A percentile compares a stretch with the other conserved stretches of the same genome.
Conservation (phyloP, 148 eudicot species). For the Agrostemma githago region DNA sequence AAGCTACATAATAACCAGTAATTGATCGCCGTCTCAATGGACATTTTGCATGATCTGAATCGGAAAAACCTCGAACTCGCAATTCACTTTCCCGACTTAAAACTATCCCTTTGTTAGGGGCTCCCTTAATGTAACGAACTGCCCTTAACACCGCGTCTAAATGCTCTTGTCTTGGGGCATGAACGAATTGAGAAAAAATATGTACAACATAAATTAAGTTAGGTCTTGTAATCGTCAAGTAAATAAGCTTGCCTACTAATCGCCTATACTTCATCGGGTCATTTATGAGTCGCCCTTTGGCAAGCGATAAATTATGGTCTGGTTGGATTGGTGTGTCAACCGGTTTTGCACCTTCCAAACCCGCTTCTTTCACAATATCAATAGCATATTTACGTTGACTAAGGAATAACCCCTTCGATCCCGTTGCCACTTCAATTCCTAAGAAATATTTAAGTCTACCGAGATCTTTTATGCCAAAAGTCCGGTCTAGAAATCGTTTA, state of each 20-base stretch:
- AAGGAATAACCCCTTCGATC: neutral
- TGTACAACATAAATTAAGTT: neutral
- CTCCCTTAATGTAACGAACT: neutral
- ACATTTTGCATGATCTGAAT: neutral
- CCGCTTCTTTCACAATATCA: neutral
- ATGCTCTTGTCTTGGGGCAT: neutral
- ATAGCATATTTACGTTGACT: neutral
- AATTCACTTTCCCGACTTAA: neutral
- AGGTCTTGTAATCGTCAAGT: neutral
- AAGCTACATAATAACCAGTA: neutral
- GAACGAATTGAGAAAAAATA: neutral
- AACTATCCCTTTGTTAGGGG: neutral
- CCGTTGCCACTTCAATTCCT: neutral
- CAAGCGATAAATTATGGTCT: neutral
- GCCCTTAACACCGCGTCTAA: neutral
- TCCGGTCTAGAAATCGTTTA: neutral
- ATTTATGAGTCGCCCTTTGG: neutral
- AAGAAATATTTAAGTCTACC: neutral
- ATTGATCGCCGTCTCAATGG: neutral
- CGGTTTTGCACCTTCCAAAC: neutral
- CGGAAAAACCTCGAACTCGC: neutral
- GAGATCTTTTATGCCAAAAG: neutral
- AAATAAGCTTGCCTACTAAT: neutral
- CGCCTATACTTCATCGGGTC: too few relatives aligned
- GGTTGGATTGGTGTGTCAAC: neutral